Evolutionary conservation across 2,329 filamentous ascomycete species (phyloP).

Genomic region (Pezicula radicicola): DNA sequence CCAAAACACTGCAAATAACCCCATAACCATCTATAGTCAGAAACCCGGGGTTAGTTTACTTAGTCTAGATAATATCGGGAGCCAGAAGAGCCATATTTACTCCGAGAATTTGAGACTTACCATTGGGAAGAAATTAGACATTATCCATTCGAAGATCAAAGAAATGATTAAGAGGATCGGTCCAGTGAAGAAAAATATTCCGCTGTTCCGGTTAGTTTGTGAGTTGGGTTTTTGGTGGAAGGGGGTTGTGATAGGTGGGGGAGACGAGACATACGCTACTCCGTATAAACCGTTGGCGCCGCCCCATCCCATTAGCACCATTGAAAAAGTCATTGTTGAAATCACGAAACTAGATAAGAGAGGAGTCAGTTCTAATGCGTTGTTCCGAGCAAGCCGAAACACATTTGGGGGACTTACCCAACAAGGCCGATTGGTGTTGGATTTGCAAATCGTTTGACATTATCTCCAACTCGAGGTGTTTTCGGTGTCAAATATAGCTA

Average conservation of each 20-base stretch:
- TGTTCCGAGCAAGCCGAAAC: too few species aligned
- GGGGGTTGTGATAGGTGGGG: too few species aligned
- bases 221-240: too few species aligned
- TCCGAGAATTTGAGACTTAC: too few species aligned
- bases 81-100: too few species aligned
- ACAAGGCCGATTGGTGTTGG: conserved; percentile 20
- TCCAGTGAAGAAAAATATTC: conserved; percentile 29
- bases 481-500: conserved; percentile 21
- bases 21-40: conserved; percentile 38
- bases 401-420: conserved; percentile 9
- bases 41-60: too few species aligned
- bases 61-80: too few species aligned
- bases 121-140: conserved; percentile 49
- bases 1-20: conserved; percentile 47
- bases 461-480: conserved; percentile 10
- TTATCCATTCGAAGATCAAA: conserved; percentile 50
- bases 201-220: conserved; percentile 4
- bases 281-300: conserved; percentile 15
- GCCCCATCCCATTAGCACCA: conserved; percentile 20
- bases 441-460: conserved; percentile 19
- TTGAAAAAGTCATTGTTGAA: conserved; percentile 16
- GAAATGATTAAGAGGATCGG: conserved; percentile 43
- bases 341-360: conserved; percentile 32
- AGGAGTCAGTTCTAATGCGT: not conserved
- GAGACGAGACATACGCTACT: conserved; percentile 11